Evolutionary conservation across 2,329 filamentous ascomycete species (phyloP).

Genomic region (Colletotrichum sp.): DNA sequence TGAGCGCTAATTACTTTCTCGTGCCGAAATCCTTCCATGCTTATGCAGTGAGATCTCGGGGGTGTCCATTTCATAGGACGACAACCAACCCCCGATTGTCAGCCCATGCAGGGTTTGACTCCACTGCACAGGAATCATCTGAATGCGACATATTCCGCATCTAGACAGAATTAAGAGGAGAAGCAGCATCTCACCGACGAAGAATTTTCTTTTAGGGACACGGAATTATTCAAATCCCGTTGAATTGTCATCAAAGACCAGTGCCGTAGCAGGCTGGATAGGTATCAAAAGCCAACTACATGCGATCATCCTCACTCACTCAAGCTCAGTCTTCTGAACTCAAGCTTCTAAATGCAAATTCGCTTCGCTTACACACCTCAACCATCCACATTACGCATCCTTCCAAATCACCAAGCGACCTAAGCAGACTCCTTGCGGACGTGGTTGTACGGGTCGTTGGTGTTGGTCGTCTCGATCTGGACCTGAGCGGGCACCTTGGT

Average conservation of each 20-base stretch:
- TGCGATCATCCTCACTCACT: background rate
- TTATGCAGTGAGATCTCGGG: background rate
- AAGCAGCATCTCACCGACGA: background rate
- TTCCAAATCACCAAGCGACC: background rate
- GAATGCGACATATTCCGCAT: background rate
- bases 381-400: background rate
- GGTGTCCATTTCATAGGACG: background rate
- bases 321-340: background rate
- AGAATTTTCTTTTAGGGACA: background rate
- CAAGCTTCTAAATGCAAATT: conserved; percentile 4
- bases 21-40: background rate
- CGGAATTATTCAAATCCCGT: background rate
- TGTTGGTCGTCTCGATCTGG: conserved; percentile 13
- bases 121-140: background rate
- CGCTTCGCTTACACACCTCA: background rate
- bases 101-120: background rate
- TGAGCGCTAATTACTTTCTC: background rate
- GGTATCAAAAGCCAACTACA: conserved; percentile 18
- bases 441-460: conserved; percentile 10
- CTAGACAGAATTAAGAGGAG: background rate
- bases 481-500: conserved; percentile 5
- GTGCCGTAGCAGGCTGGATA: background rate
- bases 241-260: background rate
- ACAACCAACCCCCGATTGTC: background rate
- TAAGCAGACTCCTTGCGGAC: conserved; percentile 19